Percentiles rank a stretch among this genome's conserved stretches.
These are phyloP conservation scores for Trypethelium eluteriae DNA, from an alignment of 495 filamentous ascomycete species.

Conservation along the genomic window DNA sequence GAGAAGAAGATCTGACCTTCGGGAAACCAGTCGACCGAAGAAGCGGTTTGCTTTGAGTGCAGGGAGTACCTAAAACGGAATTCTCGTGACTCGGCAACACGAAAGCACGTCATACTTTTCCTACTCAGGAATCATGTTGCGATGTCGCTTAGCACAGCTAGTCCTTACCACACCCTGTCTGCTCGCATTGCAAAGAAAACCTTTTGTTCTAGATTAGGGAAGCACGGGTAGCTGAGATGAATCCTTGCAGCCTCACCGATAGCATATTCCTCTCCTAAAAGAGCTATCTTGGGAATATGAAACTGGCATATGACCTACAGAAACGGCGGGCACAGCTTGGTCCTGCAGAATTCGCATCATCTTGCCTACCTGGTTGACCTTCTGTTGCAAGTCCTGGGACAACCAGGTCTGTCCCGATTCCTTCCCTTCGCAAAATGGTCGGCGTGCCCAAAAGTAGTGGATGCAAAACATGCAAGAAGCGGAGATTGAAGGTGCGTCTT, in stretches of 20 bases:
- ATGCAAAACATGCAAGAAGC: conserved; percentile 6
- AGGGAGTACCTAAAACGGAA: background rate
- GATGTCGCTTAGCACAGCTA: background rate
- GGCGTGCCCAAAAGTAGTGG: conserved; percentile 7
- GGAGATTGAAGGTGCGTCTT: conserved; percentile 1
- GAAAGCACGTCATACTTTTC: conserved; percentile 10
- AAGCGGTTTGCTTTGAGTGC: too few relatives aligned
- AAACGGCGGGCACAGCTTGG: background rate
- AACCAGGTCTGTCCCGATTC: background rate
- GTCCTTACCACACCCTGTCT: background rate
- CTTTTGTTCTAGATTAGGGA: background rate
- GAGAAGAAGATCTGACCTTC: too few relatives aligned
- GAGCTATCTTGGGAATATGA: background rate
- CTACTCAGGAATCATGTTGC: conserved; percentile 6
- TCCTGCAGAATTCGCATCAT: background rate
- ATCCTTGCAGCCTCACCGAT: background rate
- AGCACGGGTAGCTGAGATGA: background rate
- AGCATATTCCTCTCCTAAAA: background rate
- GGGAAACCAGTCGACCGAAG: too few relatives aligned
- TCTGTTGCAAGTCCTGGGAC: too few relatives aligned
- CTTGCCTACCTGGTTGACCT: background rate
- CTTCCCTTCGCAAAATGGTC: background rate
- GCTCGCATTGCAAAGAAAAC: background rate
- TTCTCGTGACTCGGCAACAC: background rate
- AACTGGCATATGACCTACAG: background rate